These are phyloP conservation scores for Paxillus involutus DNA, from an alignment of 768 basidiomycete species.

Conservation along the genomic window DNA sequence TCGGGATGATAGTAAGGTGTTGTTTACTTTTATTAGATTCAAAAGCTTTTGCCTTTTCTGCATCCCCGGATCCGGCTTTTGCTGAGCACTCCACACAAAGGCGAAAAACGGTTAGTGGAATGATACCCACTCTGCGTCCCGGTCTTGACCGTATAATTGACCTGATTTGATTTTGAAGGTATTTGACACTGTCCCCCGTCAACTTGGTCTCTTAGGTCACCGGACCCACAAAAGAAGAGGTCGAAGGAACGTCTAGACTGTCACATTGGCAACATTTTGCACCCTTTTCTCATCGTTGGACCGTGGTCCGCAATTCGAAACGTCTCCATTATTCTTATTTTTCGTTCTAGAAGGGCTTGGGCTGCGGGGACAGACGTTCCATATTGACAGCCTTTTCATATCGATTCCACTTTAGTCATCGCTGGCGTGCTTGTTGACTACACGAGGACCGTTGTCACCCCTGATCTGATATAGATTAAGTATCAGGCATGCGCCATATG, in stretches of 20 bases:
- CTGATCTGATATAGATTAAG: conserved; percentile 25
- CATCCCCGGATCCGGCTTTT: not conserved
- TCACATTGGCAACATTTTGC: not conserved
- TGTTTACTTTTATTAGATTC: conserved; percentile 30
- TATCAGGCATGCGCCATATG: conserved; percentile 11
- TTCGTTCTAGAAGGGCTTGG: conserved; percentile 5
- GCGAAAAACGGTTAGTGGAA: not conserved
- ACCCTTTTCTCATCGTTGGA: not conserved
- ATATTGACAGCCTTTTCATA: conserved; percentile 8
- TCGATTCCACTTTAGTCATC: conserved; percentile 15
- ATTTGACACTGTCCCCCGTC: not conserved
- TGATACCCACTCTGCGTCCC: not conserved
- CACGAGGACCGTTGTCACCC: conserved; percentile 32
- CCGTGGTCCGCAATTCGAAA: not conserved
- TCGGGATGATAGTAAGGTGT: conserved; percentile 10
- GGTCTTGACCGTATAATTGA: no score
- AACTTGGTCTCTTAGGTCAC: not conserved
- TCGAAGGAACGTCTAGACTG: conserved; percentile 13
- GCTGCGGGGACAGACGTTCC: not conserved
- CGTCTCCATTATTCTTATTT: not conserved
- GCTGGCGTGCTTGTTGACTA: conserved; percentile 8
- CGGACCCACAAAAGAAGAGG: not conserved
- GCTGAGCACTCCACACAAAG: not conserved
- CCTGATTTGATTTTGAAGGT: conserved; percentile 1
- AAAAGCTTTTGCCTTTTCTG: conserved; percentile 18